Percentiles rank a stretch among this genome's conserved stretches.
These are phyloP conservation scores for Zygosaccharomyces sapae DNA, from an alignment of 1,139 yeast species.

Conservation along the genomic window DNA sequence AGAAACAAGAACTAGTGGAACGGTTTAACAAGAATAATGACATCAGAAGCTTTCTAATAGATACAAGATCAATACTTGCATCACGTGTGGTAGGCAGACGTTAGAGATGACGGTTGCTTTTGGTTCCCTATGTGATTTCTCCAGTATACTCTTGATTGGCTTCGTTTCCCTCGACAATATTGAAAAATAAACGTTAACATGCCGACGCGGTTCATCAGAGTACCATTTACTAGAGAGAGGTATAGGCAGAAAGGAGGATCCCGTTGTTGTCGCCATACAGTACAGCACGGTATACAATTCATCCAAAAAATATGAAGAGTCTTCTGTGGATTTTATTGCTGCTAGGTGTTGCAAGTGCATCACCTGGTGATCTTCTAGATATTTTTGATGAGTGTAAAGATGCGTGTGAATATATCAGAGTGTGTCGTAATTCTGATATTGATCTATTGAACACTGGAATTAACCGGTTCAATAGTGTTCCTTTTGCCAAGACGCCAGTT, in stretches of 20 bases:
- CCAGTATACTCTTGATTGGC: background rate
- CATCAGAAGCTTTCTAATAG: conserved; percentile 19
- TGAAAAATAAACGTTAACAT: background rate
- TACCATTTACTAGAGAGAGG: background rate
- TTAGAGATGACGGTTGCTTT: background rate
- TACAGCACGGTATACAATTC: background rate
- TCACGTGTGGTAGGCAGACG: conserved; percentile 7
- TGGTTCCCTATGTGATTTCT: background rate
- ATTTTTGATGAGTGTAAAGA: conserved; percentile 63
- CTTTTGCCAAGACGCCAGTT: conserved; percentile 32
- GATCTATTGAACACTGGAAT: conserved; percentile 19
- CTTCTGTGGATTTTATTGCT: background rate
- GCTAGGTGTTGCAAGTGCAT: conserved; percentile 27
- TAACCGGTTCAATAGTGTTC: conserved; percentile 35
- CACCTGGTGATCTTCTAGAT: conserved; percentile 74
- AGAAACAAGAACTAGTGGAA: conserved; percentile 8
- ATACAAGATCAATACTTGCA: conserved; percentile 14
- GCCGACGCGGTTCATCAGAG: background rate
- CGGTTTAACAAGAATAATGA: conserved; percentile 18
- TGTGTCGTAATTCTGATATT: conserved; percentile 36
- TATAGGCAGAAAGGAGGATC: background rate
- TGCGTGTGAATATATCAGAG: conserved; percentile 47
- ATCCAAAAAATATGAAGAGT: background rate
- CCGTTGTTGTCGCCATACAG: background rate
- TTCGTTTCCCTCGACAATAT: background rate